These are phyloP conservation scores for Rhinocladiella similis DNA, from an alignment of 2,329 filamentous ascomycete species.

Conservation along the genomic window DNA sequence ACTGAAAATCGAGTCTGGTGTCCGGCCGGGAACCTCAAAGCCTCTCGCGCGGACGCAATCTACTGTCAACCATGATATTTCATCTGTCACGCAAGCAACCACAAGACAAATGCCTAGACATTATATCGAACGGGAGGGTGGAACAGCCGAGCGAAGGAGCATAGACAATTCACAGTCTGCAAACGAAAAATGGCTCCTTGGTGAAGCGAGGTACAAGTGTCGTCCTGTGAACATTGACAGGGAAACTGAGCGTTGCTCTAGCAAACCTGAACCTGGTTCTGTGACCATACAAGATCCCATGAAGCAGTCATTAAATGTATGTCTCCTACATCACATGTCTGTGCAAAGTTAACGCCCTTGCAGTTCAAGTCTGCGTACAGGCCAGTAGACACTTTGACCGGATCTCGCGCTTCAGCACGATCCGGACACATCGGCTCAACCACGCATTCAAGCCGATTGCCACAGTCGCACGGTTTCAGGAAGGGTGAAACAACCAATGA, in stretches of 20 bases:
- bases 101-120: conserved; percentile 2
- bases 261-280: conserved; percentile 6
- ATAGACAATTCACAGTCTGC: not conserved
- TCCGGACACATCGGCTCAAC: not conserved
- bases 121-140: not conserved
- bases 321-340: not conserved
- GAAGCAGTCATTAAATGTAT: conserved; percentile 16
- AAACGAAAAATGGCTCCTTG: conserved; percentile 4
- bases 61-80: not conserved
- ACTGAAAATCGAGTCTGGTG: not conserved
- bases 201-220: conserved; percentile 12
- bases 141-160: not conserved
- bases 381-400: conserved; percentile 9
- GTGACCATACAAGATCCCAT: conserved; percentile 15
- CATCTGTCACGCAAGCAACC: not conserved
- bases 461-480: not conserved
- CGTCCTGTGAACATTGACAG: not conserved
- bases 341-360: not conserved
- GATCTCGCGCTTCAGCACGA: not conserved
- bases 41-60: not conserved
- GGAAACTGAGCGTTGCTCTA: conserved; percentile 8
- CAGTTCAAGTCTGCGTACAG: not conserved
- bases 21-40: not conserved
- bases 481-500: conserved; percentile 1
- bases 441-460: not conserved